These are phyloP conservation scores for Daedalea quercina DNA, from an alignment of 768 basidiomycete genomes.

Conservation along the genomic window DNA sequence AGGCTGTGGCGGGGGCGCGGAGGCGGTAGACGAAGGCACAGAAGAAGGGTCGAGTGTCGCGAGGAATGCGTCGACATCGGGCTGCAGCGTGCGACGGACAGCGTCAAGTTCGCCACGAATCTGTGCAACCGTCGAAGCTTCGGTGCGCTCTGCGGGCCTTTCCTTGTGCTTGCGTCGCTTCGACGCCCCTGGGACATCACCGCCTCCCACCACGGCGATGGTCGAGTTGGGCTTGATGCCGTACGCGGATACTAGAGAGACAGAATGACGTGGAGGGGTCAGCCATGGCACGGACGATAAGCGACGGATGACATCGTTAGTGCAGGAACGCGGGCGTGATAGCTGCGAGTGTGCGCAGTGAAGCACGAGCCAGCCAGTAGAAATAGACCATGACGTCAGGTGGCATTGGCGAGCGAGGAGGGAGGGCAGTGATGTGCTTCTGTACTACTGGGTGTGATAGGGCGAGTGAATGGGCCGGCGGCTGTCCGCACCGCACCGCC, in stretches of 20 bases:
- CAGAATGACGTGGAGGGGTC: conserved; percentile 12
- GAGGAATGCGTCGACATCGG: conserved; percentile 54
- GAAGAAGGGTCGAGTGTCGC: conserved; percentile 19
- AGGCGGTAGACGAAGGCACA: too few species aligned
- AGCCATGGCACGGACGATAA: conserved; percentile 3
- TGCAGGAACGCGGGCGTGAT: background rate
- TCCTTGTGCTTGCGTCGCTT: conserved; percentile 16
- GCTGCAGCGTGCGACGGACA: conserved; percentile 48
- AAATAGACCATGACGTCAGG: conserved; percentile 2
- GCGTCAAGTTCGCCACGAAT: conserved; percentile 49
- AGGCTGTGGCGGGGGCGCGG: too few species aligned
- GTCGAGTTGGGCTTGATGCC: conserved; percentile 60
- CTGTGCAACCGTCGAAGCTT: conserved; percentile 42
- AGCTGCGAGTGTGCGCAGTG: background rate
- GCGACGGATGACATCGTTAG: background rate
- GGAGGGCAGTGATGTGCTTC: background rate
- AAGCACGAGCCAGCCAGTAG: conserved; percentile 11
- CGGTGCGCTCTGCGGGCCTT: conserved; percentile 31
- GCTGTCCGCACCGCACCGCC: background rate
- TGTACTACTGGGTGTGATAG: background rate
- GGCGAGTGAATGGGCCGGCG: conserved; percentile 1
- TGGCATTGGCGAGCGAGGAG: background rate
- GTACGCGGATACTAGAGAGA: conserved; percentile 63
- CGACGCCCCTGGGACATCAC: conserved; percentile 16
- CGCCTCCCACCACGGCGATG: conserved; percentile 62